Base-by-base conservation (phyloP, 1,139 yeast genomes). In the Hemisphaericaspora lyxosophila region DNA sequence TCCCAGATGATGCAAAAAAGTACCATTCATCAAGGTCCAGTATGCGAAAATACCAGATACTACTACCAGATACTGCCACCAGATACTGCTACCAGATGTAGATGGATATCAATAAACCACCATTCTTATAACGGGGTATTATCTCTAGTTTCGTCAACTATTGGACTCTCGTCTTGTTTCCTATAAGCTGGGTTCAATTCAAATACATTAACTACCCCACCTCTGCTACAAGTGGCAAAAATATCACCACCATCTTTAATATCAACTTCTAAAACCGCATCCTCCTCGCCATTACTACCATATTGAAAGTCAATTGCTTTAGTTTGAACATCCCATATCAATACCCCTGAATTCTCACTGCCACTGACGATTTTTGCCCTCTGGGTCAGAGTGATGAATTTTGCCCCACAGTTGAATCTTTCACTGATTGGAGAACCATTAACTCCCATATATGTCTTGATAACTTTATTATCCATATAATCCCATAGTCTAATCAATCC, bases 401-500 rank as follows among this genome's bases (percentile, higher is more conserved):
- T 66, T 24, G 81, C 60, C 7, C 77, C 75, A 49, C 85, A 73
- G 22, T 62, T 62, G 50, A 55, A 76, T 41, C 69, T 71, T 34
- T 65, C 72, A 40, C 75, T 60, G n/a, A 75, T 53, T 1, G 70
- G 61, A 4, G 44, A 41, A 7, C 58, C 60, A 12, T 52, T 16
- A 2, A 48, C 35, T 20, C 81, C 76, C 38, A 59, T 62, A 54
- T 75, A 87, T 1, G 95, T 85, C 63, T 89, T 87, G 35, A 88
- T 80, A 9, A 89, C 89, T 42, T 72, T 73, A 48, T 86, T 86
- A 45, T 78, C 75, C 77, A 83, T 80, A 56, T 84, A 86, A 57
- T 87, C 92, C 95, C 95, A 87, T 33, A 87, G 57, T 46, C 94
- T 64, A 4, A 89, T 68, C 7, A 75, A 68, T 3, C 95, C 95